Evolutionary conservation across 306 rosid genomes (phyloP).

Genomic region (Dalbergia cultrata): DNA sequence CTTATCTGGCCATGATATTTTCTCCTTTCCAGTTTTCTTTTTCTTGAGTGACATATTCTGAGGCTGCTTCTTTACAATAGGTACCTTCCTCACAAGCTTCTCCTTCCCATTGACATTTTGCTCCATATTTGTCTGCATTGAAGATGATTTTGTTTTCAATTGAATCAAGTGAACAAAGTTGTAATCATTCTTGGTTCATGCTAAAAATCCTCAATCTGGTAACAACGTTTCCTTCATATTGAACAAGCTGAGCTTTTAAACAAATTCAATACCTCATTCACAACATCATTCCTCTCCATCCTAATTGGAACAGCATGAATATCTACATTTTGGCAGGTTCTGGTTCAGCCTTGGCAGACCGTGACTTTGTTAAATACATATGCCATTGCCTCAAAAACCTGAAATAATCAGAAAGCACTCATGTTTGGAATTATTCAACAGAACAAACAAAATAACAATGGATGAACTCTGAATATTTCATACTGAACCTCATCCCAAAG

Average conservation of each 20-base stretch:
- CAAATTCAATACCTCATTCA: slow-evolving; percentile 41
- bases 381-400: slow-evolving; percentile 69
- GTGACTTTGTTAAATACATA: slow-evolving; percentile 45
- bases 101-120: slow-evolving; percentile 28
- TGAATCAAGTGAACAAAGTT: background rate
- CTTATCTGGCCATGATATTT: slow-evolving; percentile 51
- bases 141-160: slow-evolving; percentile 2
- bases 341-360: slow-evolving; percentile 37
- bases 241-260: slow-evolving; percentile 22
- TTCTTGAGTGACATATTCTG: slow-evolving; percentile 31
- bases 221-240: slow-evolving; percentile 13
- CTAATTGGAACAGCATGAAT: slow-evolving; percentile 15
- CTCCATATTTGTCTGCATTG: slow-evolving; percentile 36
- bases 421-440: background rate
- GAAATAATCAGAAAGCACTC: slow-evolving; percentile 32
- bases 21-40: slow-evolving; percentile 52
- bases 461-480: slow-evolving; percentile 11
- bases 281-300: slow-evolving; percentile 38
- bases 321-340: slow-evolving; percentile 41
- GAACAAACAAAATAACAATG: background rate
- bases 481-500: slow-evolving; percentile 69
- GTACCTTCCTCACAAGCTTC: slow-evolving; percentile 37
- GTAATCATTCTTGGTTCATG: background rate
- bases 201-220: background rate
- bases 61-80: slow-evolving; percentile 47